Conservation (phyloP, 257 asterid genomes). For the Leonotis leonurus region DNA sequence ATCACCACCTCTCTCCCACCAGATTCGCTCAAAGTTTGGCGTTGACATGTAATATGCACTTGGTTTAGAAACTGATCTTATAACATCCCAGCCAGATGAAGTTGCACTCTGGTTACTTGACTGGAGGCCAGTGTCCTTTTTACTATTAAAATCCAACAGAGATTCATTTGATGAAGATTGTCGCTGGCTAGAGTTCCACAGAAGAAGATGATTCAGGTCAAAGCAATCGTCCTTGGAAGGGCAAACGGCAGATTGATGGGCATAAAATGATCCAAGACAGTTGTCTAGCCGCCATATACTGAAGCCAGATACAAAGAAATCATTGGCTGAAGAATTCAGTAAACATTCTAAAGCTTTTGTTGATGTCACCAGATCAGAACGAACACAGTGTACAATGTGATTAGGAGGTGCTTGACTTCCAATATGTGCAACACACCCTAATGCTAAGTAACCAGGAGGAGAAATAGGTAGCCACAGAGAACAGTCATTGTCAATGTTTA, state of each 20-base stretch:
- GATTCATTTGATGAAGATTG: slow-evolving; percentile 52
- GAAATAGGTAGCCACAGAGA: slow-evolving; percentile 94
- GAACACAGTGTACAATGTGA: slow-evolving; percentile 87
- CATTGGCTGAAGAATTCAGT: slow-evolving; percentile 42
- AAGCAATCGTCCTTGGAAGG: slow-evolving; percentile 59
- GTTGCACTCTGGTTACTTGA: slow-evolving; percentile 39
- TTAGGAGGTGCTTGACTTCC: slow-evolving; percentile 84
- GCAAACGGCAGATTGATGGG: slow-evolving; percentile 51
- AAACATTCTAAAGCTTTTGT: slow-evolving; percentile 65
- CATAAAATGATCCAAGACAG: slow-evolving; percentile 80
- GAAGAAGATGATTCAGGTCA: slow-evolving; percentile 85
- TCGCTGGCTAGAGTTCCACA: slow-evolving; percentile 60
- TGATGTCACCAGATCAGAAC: slow-evolving; percentile 87
- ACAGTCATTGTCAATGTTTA: slow-evolving; percentile 47
- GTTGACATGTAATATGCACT: slow-evolving; percentile 60
- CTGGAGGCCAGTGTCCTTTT: slow-evolving; percentile 34
- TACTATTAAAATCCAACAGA: slow-evolving; percentile 33
- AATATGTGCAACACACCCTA: slow-evolving; percentile 86
- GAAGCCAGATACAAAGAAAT: slow-evolving; percentile 60
- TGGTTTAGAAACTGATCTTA: slow-evolving; percentile 77
- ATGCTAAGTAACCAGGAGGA: slow-evolving; percentile 87
- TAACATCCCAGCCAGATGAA: slow-evolving; percentile 89
- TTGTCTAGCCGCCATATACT: slow-evolving; percentile 96
- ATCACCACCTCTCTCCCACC: slow-evolving; percentile 99
- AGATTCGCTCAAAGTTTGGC: slow-evolving; percentile 89